These are phyloP conservation scores for Colletotrichum sp. DNA, from an alignment of 2,329 filamentous ascomycete species.

Conservation along the genomic window DNA sequence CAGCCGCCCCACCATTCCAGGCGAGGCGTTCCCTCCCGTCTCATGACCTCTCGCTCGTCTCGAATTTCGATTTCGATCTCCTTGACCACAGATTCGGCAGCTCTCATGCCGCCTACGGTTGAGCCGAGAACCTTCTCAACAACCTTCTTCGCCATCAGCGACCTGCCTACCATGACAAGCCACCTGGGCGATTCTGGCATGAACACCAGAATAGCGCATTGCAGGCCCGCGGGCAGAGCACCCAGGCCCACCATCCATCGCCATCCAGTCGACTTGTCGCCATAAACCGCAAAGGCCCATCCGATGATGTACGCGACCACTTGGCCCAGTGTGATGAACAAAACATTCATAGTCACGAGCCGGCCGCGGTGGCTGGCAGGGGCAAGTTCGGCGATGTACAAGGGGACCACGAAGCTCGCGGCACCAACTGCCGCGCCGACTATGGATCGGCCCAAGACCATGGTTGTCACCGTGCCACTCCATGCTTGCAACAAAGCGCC, in stretches of 20 bases:
- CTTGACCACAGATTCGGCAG: slow-evolving; percentile 66
- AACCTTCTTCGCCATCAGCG: slow-evolving; percentile 66
- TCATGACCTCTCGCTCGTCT: slow-evolving; percentile 67
- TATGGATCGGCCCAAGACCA: slow-evolving; percentile 72
- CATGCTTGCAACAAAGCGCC: slow-evolving; percentile 71
- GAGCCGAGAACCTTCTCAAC: slow-evolving; percentile 68
- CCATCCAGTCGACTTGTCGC: slow-evolving; percentile 68
- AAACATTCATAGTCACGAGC: slow-evolving; percentile 79
- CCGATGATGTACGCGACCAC: slow-evolving; percentile 87
- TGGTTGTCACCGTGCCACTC: slow-evolving; percentile 60
- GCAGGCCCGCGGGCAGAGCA: slow-evolving; percentile 75
- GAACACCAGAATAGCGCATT: slow-evolving; percentile 69
- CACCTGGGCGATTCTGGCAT: slow-evolving; percentile 92
- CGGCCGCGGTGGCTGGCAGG: slow-evolving; percentile 78
- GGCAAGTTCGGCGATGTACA: slow-evolving; percentile 88
- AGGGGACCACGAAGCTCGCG: slow-evolving; percentile 81
- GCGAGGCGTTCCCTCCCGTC: slow-evolving; percentile 41
- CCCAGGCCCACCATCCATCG: slow-evolving; percentile 91
- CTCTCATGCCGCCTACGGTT: slow-evolving; percentile 44
- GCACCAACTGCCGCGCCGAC: slow-evolving; percentile 77
- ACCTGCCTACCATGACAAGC: slow-evolving; percentile 74
- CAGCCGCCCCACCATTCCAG: slow-evolving; percentile 50
- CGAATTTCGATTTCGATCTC: slow-evolving; percentile 77
- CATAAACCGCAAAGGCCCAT: slow-evolving; percentile 71
- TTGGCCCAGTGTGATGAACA: slow-evolving; percentile 89